Conservation (phyloP, 208 protist genomes). For the Zelonia costaricensis region DNA sequence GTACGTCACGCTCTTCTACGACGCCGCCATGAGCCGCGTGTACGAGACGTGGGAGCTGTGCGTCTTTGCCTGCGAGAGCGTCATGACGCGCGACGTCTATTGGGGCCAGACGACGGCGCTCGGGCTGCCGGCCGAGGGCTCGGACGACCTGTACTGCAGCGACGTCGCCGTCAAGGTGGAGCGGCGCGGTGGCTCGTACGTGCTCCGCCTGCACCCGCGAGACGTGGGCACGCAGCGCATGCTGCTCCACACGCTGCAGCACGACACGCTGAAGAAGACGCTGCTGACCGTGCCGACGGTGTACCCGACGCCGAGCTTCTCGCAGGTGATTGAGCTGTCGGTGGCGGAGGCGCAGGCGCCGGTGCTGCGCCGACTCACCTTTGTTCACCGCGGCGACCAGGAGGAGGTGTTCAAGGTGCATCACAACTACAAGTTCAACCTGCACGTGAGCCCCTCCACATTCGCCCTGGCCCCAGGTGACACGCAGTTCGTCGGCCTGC, state of each 20-base stretch:
- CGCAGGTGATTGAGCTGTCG: slow-evolving; percentile 79
- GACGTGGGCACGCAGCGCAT: slow-evolving; percentile 62
- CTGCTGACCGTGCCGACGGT: slow-evolving; percentile 70
- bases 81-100: slow-evolving; percentile 73
- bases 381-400: slow-evolving; percentile 53
- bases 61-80: slow-evolving; percentile 70
- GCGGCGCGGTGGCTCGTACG: slow-evolving; percentile 45
- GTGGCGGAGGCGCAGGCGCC: slow-evolving; percentile 56
- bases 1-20: slow-evolving; percentile 82
- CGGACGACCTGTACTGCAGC: slow-evolving; percentile 82
- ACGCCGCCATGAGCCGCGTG: slow-evolving; percentile 67
- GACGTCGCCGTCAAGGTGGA: slow-evolving; percentile 49
- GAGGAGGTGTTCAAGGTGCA: slow-evolving; percentile 82
- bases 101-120: slow-evolving; percentile 86
- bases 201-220: slow-evolving; percentile 75
- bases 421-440: slow-evolving; percentile 88
- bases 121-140: slow-evolving; percentile 58
- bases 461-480: slow-evolving; percentile 81
- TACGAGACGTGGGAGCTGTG: slow-evolving; percentile 88
- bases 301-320: slow-evolving; percentile 81
- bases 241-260: slow-evolving; percentile 71
- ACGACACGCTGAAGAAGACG: slow-evolving; percentile 62
- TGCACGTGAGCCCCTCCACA: slow-evolving; percentile 58
- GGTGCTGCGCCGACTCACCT: slow-evolving; percentile 85
- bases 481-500: slow-evolving; percentile 70